Percentiles rank a stretch among this genome's conserved stretches.
Evolutionary conservation across 2,329 filamentous ascomycete genomes (phyloP).

Genomic region (Phialophora macrospora): DNA sequence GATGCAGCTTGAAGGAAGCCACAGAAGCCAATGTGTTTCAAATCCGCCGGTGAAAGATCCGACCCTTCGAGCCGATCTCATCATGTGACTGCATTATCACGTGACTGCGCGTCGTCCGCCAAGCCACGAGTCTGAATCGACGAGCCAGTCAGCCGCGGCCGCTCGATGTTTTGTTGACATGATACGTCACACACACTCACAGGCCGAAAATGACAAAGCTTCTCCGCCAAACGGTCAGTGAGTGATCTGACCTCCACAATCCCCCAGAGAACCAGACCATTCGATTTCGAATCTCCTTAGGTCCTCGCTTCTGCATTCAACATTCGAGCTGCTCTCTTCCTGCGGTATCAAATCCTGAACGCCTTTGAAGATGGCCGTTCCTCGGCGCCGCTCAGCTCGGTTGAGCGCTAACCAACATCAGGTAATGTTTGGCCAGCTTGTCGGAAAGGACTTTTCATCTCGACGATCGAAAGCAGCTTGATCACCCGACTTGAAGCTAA

Average conservation of each 20-base stretch:
- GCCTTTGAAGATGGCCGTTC: conserved; percentile 28
- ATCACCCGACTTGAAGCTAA: conserved; percentile 21
- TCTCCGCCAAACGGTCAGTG: conserved; percentile 16
- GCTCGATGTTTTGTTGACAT: conserved; percentile 13
- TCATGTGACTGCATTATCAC: not conserved
- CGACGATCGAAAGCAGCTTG: conserved; percentile 5
- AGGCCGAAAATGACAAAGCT: conserved; percentile 12
- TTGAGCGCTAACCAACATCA: conserved; percentile 35
- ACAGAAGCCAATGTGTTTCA: not conserved
- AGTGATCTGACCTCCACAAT: conserved; percentile 11
- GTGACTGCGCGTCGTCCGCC: conserved; percentile 19
- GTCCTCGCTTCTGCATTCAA: not conserved
- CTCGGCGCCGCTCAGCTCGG: conserved; percentile 37
- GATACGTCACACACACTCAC: conserved; percentile 4
- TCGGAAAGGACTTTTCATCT: not conserved
- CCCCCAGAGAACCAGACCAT: conserved; percentile 5
- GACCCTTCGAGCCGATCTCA: too few relatives aligned
- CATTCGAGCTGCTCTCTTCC: not conserved
- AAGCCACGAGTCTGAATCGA: not conserved
- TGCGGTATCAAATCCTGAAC: not conserved
- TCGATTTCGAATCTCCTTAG: not conserved
- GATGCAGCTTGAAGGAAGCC: not conserved
- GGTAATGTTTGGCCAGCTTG: conserved; percentile 29
- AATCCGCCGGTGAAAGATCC: not conserved
- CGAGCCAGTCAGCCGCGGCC: conserved; percentile 1